Percentiles rank a stretch among this genome's conserved stretches.
Conservation (phyloP, 2,329 filamentous ascomycete genomes). For the Fusarium sulawesiense region DNA sequence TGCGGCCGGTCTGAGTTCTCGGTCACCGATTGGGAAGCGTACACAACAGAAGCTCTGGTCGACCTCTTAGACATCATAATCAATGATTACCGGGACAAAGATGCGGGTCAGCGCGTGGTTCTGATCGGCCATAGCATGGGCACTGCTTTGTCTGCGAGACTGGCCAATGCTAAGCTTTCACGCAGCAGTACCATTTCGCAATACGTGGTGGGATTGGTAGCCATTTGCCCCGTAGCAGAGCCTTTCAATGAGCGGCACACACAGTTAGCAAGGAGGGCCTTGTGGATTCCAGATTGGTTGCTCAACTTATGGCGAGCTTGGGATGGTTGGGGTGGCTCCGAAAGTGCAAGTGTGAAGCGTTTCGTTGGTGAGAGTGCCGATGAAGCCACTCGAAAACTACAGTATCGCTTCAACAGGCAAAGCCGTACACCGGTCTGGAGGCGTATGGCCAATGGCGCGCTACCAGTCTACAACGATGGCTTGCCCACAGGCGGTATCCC, state of each 20-base stretch:
- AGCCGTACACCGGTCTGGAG: constrained; percentile 85
- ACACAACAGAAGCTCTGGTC: constrained; percentile 78
- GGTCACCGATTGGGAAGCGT: constrained; percentile 79
- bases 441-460: constrained; percentile 79
- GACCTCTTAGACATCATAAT: constrained; percentile 82
- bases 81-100: constrained; percentile 74
- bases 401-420: constrained; percentile 82
- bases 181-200: constrained; percentile 65
- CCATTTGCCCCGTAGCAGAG: constrained; percentile 80
- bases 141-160: constrained; percentile 77
- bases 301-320: constrained; percentile 82
- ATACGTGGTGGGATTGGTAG: constrained; percentile 80
- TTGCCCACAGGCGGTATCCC: constrained; percentile 72
- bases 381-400: constrained; percentile 72
- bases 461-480: constrained; percentile 69
- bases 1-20: constrained; percentile 84
- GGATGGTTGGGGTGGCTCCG: constrained; percentile 81
- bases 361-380: constrained; percentile 79
- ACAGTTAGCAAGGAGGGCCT: constrained; percentile 63
- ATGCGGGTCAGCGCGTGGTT: constrained; percentile 76
- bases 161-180: constrained; percentile 64
- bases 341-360: constrained; percentile 81
- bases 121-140: constrained; percentile 93
- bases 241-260: constrained; percentile 64
- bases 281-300: constrained; percentile 75